Evolutionary conservation across 306 rosid species (phyloP), one percentile per base, ranked within the genome.

Genomic region (Cicer yamashitae): DNA sequence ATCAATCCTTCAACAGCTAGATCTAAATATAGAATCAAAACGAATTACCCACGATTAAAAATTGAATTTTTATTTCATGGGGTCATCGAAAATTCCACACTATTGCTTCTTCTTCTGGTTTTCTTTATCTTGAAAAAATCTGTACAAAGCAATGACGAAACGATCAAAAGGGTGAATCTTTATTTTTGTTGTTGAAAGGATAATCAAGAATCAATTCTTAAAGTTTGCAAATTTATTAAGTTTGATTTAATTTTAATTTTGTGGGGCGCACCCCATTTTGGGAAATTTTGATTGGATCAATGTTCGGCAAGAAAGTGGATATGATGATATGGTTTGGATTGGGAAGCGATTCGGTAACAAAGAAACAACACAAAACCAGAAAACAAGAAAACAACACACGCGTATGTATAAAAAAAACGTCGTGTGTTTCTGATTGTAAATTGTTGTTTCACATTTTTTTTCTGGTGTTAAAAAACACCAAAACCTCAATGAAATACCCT

Each of bases 11-110:
- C 71, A 45, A 67, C 53, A 54, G 6, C 67, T 10, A 57, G 75
- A 82, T 71, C 75, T 74, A 45, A 67, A 13, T n/a, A 47, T 3
- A 12, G 1, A 43, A 84, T 53, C 10, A 48, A 59, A 57, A 71
- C n/a, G 54, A 8, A 82, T 80, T 7, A 60, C 81, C 70, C 84
- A 80, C 65, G 62, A 58, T 81, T 87, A 89, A 76, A 76, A 80
- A 38, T 50, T 46, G 9, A 69, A 38, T 76, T 17, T 78, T 71
- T 41, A 25, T 44, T 62, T 70, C 76, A 67, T 50, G 84, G 13
- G 78, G 60, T 74, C 51, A 22, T 14, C 22, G 14, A 71, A 18
- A 45, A 78, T 15, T 7, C 2, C 7, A 30, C 18, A 11, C 0
- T 54, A 3, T 17, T 6, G 20, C 34, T 54, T 54, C 61, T 52